Conservation (phyloP, 345 rosid species). For the Aquilaria sinensis region DNA sequence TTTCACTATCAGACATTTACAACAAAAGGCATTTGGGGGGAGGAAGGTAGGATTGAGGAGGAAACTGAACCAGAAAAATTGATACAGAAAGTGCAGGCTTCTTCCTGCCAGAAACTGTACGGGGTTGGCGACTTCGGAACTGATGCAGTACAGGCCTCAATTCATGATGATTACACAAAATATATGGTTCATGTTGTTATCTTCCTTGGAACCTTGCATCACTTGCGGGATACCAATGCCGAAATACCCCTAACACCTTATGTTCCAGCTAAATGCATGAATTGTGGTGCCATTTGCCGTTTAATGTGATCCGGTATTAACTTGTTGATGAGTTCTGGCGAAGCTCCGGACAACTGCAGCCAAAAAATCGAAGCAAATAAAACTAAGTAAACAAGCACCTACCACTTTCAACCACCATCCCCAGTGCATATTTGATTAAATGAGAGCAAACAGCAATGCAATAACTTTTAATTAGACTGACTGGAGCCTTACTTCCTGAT, state of each 20-base stretch:
- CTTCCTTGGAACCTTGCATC: too few species aligned
- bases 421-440: not conserved
- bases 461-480: not conserved
- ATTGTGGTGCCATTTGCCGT: slow-evolving; percentile 35
- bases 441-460: slow-evolving; percentile 2
- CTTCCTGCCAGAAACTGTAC: too few species aligned
- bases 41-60: too few species aligned
- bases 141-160: too few species aligned
- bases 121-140: too few species aligned
- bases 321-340: slow-evolving; percentile 60
- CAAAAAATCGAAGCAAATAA: not conserved
- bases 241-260: slow-evolving; percentile 10
- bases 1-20: too few species aligned
- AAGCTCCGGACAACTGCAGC: slow-evolving; percentile 55
- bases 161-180: too few species aligned
- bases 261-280: slow-evolving; percentile 29
- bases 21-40: too few species aligned
- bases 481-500: slow-evolving; percentile 43
- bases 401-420: not conserved
- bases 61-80: too few species aligned
- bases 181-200: too few species aligned
- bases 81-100: too few species aligned
- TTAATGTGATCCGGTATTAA: slow-evolving; percentile 66
- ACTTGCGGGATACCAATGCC: too few species aligned
- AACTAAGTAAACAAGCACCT: not conserved